Percentiles rank a stretch among this genome's conserved stretches.
Conservation (phyloP, 148 eudicot genomes). For the Chenopodium quinoa region DNA sequence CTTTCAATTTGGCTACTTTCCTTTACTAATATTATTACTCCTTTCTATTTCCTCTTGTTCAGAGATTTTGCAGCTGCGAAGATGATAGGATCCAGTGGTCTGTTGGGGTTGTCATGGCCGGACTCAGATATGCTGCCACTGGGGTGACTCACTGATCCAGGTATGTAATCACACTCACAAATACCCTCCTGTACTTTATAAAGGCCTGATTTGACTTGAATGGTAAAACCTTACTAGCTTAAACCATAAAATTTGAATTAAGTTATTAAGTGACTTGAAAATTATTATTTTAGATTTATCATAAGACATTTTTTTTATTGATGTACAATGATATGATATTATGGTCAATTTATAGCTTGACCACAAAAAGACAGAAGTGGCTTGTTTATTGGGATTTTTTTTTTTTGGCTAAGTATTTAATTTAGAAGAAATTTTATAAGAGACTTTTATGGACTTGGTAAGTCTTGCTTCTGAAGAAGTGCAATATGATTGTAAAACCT, state of each 20-base stretch:
- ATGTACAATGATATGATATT: neutral
- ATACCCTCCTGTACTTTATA: neutral
- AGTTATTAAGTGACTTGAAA: too few species aligned
- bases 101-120: conserved; percentile 90
- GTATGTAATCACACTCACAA: conserved; percentile 27
- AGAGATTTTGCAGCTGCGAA: conserved; percentile 79
- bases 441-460: too few species aligned
- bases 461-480: neutral
- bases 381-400: too few species aligned
- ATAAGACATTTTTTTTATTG: too few species aligned
- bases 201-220: neutral
- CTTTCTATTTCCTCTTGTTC: neutral
- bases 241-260: too few species aligned
- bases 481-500: neutral
- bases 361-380: neutral
- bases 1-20: neutral
- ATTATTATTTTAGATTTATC: too few species aligned
- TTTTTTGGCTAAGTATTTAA: too few species aligned
- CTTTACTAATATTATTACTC: neutral
- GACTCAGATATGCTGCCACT: conserved; percentile 97
- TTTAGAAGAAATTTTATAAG: too few species aligned
- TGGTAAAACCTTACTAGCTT: too few species aligned
- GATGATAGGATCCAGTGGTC: conserved; percentile 71
- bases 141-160: conserved; percentile 88
- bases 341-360: neutral